phyloP scores from a whole-genome alignment of 306 rosid genomes.

The Citrullus mucosospermus region DNA sequence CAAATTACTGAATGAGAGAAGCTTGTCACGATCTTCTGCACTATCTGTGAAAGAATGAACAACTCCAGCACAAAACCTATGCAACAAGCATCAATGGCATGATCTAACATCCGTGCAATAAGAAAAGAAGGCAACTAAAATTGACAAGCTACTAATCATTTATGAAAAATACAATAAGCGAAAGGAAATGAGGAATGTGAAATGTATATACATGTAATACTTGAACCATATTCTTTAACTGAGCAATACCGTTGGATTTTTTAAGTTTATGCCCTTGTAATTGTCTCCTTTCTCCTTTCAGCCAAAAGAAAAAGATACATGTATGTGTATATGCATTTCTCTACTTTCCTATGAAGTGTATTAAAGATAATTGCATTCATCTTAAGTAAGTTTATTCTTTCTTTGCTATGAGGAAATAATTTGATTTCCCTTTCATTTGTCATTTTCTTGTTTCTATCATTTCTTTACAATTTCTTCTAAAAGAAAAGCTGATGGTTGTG shows the following conservation, averaged over 20 bases:
- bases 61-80: conserved; percentile 73
- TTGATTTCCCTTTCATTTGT: background rate
- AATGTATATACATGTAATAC: background rate
- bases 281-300: background rate
- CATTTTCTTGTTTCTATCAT: background rate
- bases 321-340: background rate
- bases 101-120: background rate
- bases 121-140: background rate
- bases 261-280: background rate
- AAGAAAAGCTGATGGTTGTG: background rate
- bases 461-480: background rate
- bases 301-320: background rate
- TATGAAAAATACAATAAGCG: background rate
- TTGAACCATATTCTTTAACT: no score
- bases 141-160: background rate
- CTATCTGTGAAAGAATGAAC: conserved; percentile 87
- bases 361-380: background rate
- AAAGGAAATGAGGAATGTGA: background rate
- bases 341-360: background rate
- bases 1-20: conserved; percentile 64
- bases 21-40: conserved; percentile 61
- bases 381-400: background rate
- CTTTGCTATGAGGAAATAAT: background rate
- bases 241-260: background rate
- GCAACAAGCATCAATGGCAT: background rate